Base-by-base conservation (phyloP, 169 alveolate species). In the Plasmodium knowlesi region DNA sequence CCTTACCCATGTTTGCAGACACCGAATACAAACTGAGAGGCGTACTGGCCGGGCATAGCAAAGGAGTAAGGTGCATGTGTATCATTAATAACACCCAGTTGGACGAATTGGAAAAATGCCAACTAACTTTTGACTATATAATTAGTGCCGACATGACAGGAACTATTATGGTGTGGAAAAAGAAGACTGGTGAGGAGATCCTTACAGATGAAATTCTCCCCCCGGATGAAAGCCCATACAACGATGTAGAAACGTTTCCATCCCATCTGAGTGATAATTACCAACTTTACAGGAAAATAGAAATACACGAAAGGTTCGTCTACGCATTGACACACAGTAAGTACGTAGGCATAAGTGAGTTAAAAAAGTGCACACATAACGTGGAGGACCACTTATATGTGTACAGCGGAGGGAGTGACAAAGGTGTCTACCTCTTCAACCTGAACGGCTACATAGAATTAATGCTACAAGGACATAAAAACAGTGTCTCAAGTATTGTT, bases 351-450 rank as follows among this genome's bases (percentile, higher is more conserved):
- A 85, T 85, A 30, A 74, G 37, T 9, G 86, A 85, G 79, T 85
- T 85, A 67, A 71, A 41, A 14, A 85, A 85, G 22, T 28, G 81
- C 16, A 32, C 19, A 25, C 12, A 84, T 16, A 41, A 37, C 9
- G 2, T 71, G 4, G 92, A 84, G 22, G 92, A 85, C 16, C 79
- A 85, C 19, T 74, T 85, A 85, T 39, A 85, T 76, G 57, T 85
- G 25, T 85, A 85, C 41, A 85, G 93, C 67, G 93, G 93, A 85
- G 93, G 93, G 10, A 74, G 70, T 34, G 93, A 85, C 53, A 28
- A 43, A 28, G 79, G 80, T 14, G 61, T 85, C 22, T 85, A 85
- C 61, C 80, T 85, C 8, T 85, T 34, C 19, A 74, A 50, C 28
- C 80, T 85, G 25, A 85, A 85, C 74, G 93, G 93, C 4, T 76